Base-by-base conservation (phyloP, 2,329 filamentous ascomycete genomes). In the Penicillium digitatum region DNA sequence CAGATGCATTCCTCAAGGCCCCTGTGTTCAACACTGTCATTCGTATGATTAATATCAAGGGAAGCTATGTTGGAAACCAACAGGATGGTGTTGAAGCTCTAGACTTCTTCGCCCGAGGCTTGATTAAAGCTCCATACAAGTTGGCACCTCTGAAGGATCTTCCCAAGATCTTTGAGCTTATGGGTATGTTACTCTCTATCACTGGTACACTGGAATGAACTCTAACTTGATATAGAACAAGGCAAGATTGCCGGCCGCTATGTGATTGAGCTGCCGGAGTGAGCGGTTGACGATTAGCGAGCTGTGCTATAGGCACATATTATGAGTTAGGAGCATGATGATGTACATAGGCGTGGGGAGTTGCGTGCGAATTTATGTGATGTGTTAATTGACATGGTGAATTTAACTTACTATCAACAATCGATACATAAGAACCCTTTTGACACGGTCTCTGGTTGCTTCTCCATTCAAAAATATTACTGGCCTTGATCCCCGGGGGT, bases 61-160 rank as follows among this genome's bases (percentile, higher is more conserved):
- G 90, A 54, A 89, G 84, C 63, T 96, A 96, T 72, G 91, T 96
- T 65, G 92, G 92, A 54, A 96, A 95, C 80, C 83, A 90, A 66
- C 84, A 87, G 68, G 92, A 96, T 70, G 87, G 86, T 1, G 83
- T 86, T 52, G 92, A 96, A 79, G 92, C 92, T 5, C 80, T 96
- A 59, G 90, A 95, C 62, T 95, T 96, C 79, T 95, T 83, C 80
- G 78, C 81, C 52, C 81, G 87, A 16, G 91, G 90, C 24, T 76
- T 93, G 59, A 90, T 96, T 80, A 87, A 88, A 71, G 85, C 86
- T 11, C 91, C 91, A 11, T 92, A 81, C 82, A 92, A 95, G 85
- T 81, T 84, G 4, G 84, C 90, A 43, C 89, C 90, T 20, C 79
- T 96, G 54, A 87, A 84, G 66, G 81, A 95, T 77, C 80, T 96